Percentiles rank a stretch among this genome's conserved stretches.
Conservation (phyloP, 331 rosid species). For the Pyrus hybrid region DNA sequence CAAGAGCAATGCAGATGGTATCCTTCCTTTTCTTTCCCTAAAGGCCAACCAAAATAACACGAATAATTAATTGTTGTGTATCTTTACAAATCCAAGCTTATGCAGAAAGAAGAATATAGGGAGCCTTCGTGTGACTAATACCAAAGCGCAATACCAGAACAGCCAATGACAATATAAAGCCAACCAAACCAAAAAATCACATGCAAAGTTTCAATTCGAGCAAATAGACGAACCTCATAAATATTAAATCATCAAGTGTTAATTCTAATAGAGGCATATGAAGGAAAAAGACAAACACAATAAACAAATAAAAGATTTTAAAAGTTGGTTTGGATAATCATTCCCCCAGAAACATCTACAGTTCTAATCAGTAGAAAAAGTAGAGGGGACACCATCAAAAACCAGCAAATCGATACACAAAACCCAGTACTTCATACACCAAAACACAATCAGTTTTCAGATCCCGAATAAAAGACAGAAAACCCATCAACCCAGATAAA, state of each 20-base stretch:
- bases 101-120: no score
- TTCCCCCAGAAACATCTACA: no score
- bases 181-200: background rate
- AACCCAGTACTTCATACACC: background rate
- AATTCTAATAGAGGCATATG: background rate
- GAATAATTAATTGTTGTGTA: background rate
- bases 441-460: slow-evolving; percentile 4
- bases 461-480: background rate
- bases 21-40: slow-evolving; percentile 95
- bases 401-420: background rate
- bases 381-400: background rate
- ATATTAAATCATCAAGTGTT: background rate
- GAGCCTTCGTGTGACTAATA: no score
- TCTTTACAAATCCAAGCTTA: background rate
- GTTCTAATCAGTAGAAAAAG: background rate
- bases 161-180: background rate
- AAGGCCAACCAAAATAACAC: background rate
- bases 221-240: no score
- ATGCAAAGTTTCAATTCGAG: background rate
- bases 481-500: slow-evolving; percentile 4
- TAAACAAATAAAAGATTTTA: no score
- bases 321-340: no score
- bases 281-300: no score
- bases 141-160: background rate
- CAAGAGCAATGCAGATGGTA: slow-evolving; percentile 91